Conservation (phyloP, 2,329 filamentous ascomycete genomes). For the Albifimbria verrucaria region DNA sequence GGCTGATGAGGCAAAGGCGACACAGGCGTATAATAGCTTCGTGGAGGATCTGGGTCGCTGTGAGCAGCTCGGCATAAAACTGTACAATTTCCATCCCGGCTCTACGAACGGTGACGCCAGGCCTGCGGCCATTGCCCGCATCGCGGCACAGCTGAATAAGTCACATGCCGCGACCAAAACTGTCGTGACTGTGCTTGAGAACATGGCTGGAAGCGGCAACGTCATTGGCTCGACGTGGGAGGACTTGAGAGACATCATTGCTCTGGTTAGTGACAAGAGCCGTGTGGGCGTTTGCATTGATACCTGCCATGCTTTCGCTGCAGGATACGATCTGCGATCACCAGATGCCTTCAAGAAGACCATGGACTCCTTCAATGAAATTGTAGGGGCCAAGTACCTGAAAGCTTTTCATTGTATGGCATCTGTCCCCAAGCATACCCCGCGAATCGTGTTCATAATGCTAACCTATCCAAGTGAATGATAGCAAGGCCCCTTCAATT, state of each 20-base stretch:
- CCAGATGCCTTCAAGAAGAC: slow-evolving; percentile 71
- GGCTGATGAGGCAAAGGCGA: slow-evolving; percentile 71
- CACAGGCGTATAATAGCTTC: slow-evolving; percentile 82
- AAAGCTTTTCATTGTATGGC: slow-evolving; percentile 67
- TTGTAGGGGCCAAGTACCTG: slow-evolving; percentile 76
- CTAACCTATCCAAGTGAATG: slow-evolving; percentile 62
- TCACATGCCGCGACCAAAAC: slow-evolving; percentile 72
- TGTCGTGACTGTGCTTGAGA: slow-evolving; percentile 86
- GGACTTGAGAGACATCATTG: slow-evolving; percentile 83
- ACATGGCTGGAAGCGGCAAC: slow-evolving; percentile 90
- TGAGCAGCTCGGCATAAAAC: slow-evolving; percentile 75
- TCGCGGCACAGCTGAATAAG: slow-evolving; percentile 78
- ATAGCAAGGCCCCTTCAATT: slow-evolving; percentile 84
- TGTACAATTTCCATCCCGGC: slow-evolving; percentile 99
- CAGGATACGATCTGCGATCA: slow-evolving; percentile 83
- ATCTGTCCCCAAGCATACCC: background rate
- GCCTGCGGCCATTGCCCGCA: slow-evolving; percentile 68
- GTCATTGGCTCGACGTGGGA: slow-evolving; percentile 82
- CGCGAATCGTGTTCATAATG: background rate
- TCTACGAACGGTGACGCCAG: slow-evolving; percentile 68
- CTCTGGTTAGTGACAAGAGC: slow-evolving; percentile 71
- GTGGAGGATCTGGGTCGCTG: slow-evolving; percentile 85
- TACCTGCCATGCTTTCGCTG: slow-evolving; percentile 94
- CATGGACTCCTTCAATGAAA: slow-evolving; percentile 70
- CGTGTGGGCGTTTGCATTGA: slow-evolving; percentile 94